Evolutionary conservation across 1,139 yeast genomes (phyloP), one percentile per base, ranked within the genome.

Genomic region (Debaryomyces udenii): DNA sequence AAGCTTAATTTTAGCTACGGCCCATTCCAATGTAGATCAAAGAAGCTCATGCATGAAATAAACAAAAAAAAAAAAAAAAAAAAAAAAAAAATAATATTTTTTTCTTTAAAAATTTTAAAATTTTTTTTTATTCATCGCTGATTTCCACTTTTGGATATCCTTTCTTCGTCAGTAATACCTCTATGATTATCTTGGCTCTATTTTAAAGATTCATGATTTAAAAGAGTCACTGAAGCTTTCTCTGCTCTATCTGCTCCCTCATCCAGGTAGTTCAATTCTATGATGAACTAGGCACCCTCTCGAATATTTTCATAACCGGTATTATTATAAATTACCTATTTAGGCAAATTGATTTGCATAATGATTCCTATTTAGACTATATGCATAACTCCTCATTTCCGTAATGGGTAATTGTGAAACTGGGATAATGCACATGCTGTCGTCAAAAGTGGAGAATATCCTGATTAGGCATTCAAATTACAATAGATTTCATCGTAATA

Each of bases 381-480:
- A 36, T 32, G 35, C 38, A 36, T 37, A 44, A 44, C 60, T 55
- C 63, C 61, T 31, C 62, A 48, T 53, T 56, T 51, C 65, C 60
- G 44, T 40, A 38, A 51, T 50, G 50, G 62, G 59, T 47, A 48
- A 13, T 11, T 3, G 17, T 9, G 15, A n/a, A 6, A 26, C 16
- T n/a, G 11, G 18, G 4, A 11, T 14, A 14, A 16, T 20, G n/a
- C 41, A 33, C 41, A 38, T 38, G 41, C 41, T 22, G 34, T 15
- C 10, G 15, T 9, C 13, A 29, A 26, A 24, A 27, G 41, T 27
- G 37, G 41, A 38, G 40, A 17, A 17, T 16, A 15, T 17, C 37
- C 40, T 33, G 28, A 22, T 38, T 34, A 34, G 37, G 37, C 30
- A 34, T 2, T 5, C 15, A 22, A 16, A 34, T 34, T 34, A 34